Evolutionary conservation across 805 yeast genomes (phyloP).

Genomic region (Ogataea paraovalis): DNA sequence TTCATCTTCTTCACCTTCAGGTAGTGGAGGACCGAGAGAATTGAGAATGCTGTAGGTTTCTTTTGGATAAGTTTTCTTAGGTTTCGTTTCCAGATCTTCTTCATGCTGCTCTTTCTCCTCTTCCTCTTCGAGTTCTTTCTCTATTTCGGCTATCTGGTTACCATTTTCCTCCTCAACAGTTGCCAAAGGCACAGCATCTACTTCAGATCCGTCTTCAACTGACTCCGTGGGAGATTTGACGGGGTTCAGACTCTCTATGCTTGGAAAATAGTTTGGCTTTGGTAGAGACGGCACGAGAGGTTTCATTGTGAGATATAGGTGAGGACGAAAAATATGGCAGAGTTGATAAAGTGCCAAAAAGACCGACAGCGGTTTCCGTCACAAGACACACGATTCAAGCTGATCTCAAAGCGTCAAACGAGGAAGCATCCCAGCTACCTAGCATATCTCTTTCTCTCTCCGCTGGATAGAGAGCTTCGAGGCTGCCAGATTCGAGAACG

Average conservation of each 20-base stretch:
- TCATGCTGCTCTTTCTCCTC: background rate
- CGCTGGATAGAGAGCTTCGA: no score
- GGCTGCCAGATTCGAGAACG: background rate
- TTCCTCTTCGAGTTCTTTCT: background rate
- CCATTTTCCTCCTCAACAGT: background rate
- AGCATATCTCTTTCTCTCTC: background rate
- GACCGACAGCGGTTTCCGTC: no score
- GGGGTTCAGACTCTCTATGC: constrained; percentile 9
- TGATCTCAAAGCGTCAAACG: background rate
- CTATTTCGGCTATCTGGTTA: background rate
- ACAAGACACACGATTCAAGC: no score
- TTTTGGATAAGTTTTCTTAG: constrained; percentile 3
- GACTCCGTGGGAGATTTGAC: background rate
- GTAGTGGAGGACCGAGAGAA: constrained; percentile 1
- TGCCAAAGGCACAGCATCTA: background rate
- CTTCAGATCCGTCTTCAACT: background rate
- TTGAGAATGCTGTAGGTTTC: constrained; percentile 1
- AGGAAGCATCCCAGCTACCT: background rate
- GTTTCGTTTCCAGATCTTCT: constrained; percentile 2
- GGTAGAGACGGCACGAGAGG: constrained; percentile 4
- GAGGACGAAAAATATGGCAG: no score
- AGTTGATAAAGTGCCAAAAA: no score
- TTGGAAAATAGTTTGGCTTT: constrained; percentile 9
- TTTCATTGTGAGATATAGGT: no score
- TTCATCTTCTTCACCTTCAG: constrained; percentile 12